phyloP scores from a whole-genome alignment of 192 early-diverging fungal genomes.

The Oehlia diaphana region DNA sequence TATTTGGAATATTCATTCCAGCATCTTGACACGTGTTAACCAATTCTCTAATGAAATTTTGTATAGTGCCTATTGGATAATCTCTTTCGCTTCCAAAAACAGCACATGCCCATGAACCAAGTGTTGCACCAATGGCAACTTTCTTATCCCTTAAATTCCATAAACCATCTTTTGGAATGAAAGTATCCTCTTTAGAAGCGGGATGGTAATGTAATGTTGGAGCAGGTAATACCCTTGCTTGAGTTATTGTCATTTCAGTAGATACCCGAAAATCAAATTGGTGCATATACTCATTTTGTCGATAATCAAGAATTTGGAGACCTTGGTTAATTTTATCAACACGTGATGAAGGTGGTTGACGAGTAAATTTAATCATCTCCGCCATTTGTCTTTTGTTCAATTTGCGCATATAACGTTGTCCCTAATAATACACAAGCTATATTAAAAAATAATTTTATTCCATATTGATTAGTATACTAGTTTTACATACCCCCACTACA shows the following conservation, averaged over 20 bases:
- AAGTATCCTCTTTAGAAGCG: not conserved
- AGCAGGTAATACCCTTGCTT: not conserved
- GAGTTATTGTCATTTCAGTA: not conserved
- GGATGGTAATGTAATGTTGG: not conserved
- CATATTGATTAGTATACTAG: not conserved
- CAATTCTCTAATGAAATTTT: conserved; percentile 69
- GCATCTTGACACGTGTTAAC: conserved; percentile 68
- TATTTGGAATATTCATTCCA: conserved; percentile 60
- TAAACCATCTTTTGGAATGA: not conserved
- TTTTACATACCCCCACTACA: conserved; percentile 48
- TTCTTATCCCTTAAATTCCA: not conserved
- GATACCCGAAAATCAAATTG: not conserved
- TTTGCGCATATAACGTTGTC: not conserved
- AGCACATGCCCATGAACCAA: not conserved
- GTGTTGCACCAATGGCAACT: not conserved
- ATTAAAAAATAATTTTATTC: too few relatives aligned
- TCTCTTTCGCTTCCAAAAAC: not conserved
- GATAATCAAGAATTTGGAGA: not conserved
- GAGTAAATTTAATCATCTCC: not conserved
- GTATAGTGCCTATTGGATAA: not conserved
- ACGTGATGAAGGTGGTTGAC: not conserved
- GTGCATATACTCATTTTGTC: not conserved
- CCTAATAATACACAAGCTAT: not conserved
- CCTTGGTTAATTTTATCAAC: not conserved
- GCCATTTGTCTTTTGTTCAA: not conserved